A percentile compares a stretch with the other conserved stretches of the same genome.
phyloP scores from a whole-genome alignment of 164 flowering plant genomes.

The Piper betle region DNA sequence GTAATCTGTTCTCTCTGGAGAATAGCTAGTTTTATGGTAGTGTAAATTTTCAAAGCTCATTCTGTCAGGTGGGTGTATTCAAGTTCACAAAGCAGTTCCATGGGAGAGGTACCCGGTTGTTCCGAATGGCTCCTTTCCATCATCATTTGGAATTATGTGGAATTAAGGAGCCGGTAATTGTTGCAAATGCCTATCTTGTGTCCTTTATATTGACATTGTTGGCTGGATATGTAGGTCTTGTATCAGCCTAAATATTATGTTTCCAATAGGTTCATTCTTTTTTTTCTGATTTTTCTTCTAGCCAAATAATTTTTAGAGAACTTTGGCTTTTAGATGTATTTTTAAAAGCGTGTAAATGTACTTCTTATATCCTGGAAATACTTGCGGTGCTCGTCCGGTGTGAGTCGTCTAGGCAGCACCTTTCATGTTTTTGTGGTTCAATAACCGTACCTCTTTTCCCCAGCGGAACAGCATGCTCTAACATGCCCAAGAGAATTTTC shows the following conservation, averaged over 20 bases:
- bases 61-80: slow-evolving; percentile 35
- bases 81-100: slow-evolving; percentile 33
- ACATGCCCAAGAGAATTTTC: too few relatives aligned
- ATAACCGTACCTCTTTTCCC: too few relatives aligned
- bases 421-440: too few relatives aligned
- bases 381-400: too few relatives aligned
- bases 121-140: slow-evolving; percentile 65
- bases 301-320: too few relatives aligned
- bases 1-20: not conserved
- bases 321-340: too few relatives aligned
- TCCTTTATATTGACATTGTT: slow-evolving; percentile 40
- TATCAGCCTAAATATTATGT: slow-evolving; percentile 37
- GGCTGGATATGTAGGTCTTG: slow-evolving; percentile 73
- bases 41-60: slow-evolving; percentile 1
- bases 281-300: too few relatives aligned
- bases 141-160: slow-evolving; percentile 58
- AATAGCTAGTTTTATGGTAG: not conserved
- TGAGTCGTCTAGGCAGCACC: too few relatives aligned
- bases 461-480: too few relatives aligned
- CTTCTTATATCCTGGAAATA: too few relatives aligned
- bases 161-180: slow-evolving; percentile 52
- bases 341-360: too few relatives aligned
- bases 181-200: slow-evolving; percentile 45
- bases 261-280: too few relatives aligned
- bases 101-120: slow-evolving; percentile 44